A percentile compares a stretch with the other conserved stretches of the same genome.
Evolutionary conservation across 2,329 filamentous ascomycete species (phyloP).

Genomic region (Cadophora sp.): DNA sequence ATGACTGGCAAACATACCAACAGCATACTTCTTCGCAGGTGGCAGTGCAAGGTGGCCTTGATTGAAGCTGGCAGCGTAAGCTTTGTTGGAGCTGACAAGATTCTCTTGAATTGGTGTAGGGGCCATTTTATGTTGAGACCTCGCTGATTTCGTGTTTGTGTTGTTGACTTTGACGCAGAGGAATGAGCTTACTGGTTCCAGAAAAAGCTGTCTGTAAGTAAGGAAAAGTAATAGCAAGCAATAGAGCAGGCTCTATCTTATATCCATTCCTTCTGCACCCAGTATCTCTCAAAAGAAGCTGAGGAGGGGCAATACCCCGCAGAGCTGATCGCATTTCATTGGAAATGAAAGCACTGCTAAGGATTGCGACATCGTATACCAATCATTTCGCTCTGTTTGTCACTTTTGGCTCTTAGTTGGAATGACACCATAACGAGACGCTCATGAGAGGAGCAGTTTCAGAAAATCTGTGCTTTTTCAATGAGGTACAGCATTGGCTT

Average conservation of each 20-base stretch:
- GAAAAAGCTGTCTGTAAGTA: neutral
- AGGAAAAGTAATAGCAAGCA: neutral
- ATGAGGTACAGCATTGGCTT: neutral
- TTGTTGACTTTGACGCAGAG: neutral
- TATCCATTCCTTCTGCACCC: neutral
- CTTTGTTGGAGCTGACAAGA: slow-evolving; percentile 61
- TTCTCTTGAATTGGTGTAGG: slow-evolving; percentile 57
- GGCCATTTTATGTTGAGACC: slow-evolving; percentile 21
- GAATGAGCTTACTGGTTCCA: neutral
- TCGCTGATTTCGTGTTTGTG: neutral
- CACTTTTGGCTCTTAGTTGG: neutral
- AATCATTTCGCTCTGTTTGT: neutral
- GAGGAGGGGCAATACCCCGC: neutral
- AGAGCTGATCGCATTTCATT: neutral
- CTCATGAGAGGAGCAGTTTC: slow-evolving; percentile 8
- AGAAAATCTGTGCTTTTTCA: neutral
- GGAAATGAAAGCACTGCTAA: neutral
- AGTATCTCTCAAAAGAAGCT: neutral
- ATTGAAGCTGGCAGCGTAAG: slow-evolving; percentile 65
- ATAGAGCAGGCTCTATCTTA: neutral
- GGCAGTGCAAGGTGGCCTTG: slow-evolving; percentile 71
- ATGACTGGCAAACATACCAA: slow-evolving; percentile 54
- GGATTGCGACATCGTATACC: slow-evolving; percentile 3
- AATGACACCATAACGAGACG: slow-evolving; percentile 28
- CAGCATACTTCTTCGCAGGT: slow-evolving; percentile 71